Evolutionary conservation across 352 stramenopile genomes (phyloP).

Genomic region (Pythium apleroticum): DNA sequence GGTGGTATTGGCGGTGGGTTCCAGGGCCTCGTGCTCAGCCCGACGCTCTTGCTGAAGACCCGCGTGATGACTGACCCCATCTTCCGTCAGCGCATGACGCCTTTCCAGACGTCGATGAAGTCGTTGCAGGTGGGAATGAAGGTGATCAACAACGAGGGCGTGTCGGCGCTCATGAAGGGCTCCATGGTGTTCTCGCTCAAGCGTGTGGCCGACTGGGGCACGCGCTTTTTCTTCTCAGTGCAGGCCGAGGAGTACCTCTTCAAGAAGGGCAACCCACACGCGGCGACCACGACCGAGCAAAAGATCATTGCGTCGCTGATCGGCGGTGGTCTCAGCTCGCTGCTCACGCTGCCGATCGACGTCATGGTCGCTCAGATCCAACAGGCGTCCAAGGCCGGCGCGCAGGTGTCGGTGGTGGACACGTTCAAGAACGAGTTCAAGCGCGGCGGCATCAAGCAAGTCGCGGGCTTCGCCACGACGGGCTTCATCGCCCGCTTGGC

Average conservation of each 20-base stretch:
- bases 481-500: constrained; percentile 73
- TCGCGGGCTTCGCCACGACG: constrained; percentile 78
- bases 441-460: constrained; percentile 73
- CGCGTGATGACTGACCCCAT: constrained; percentile 94
- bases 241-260: constrained; percentile 78
- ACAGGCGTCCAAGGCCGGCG: constrained; percentile 85
- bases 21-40: constrained; percentile 92
- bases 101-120: constrained; percentile 77
- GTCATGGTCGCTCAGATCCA: constrained; percentile 94
- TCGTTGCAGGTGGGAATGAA: constrained; percentile 85
- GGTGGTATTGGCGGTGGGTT: constrained; percentile 90
- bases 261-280: constrained; percentile 62
- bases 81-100: constrained; percentile 90
- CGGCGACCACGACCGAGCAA: constrained; percentile 59
- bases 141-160: constrained; percentile 89
- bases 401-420: constrained; percentile 73
- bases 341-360: constrained; percentile 90
- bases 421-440: constrained; percentile 78
- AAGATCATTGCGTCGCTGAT: constrained; percentile 84
- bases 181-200: constrained; percentile 91
- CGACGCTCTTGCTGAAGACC: constrained; percentile 93
- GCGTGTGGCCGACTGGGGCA: constrained; percentile 91
- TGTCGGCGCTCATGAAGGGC: constrained; percentile 91
- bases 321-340: constrained; percentile 73
- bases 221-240: constrained; percentile 92